Conservation (phyloP, 345 rosid species). For the Alliaria petiolata region DNA sequence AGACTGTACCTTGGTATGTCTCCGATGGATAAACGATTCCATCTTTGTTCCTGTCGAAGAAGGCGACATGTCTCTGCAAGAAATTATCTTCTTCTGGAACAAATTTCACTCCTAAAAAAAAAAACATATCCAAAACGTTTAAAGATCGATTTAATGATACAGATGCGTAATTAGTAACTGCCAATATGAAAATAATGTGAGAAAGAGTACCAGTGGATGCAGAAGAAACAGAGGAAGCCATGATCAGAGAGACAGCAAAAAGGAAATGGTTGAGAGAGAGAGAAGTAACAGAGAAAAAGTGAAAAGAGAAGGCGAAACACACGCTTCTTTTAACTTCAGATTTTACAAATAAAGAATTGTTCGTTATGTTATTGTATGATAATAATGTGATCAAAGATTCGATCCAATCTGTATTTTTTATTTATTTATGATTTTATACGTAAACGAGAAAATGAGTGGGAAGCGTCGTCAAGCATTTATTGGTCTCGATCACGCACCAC, state of each 20-base stretch:
- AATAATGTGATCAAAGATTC: not conserved
- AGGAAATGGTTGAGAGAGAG: not conserved
- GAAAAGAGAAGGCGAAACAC: conserved; percentile 13
- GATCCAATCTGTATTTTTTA: not conserved
- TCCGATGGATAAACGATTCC: conserved; percentile 80
- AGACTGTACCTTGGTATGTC: conserved; percentile 56
- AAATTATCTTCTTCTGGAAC: conserved; percentile 38
- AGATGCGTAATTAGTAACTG: not conserved
- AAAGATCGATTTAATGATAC: not conserved
- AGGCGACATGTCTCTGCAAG: conserved; percentile 75
- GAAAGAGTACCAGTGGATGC: conserved; percentile 12
- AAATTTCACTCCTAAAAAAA: conserved; percentile 16
- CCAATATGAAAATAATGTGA: not conserved
- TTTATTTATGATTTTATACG: not conserved
- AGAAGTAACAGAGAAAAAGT: not conserved
- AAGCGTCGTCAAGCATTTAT: not conserved
- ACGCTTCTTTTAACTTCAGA: conserved; percentile 4
- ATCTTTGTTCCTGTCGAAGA: conserved; percentile 75
- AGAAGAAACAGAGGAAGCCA: conserved; percentile 23
- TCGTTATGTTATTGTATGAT: not conserved
- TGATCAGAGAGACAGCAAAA: conserved; percentile 1
- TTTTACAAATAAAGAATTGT: not conserved
- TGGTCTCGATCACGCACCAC: not conserved
- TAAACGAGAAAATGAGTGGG: not conserved
- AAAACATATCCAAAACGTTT: not conserved